Conservation (phyloP, 2,329 filamentous ascomycete genomes). For the Stachybotrys chlorohalonatus region DNA sequence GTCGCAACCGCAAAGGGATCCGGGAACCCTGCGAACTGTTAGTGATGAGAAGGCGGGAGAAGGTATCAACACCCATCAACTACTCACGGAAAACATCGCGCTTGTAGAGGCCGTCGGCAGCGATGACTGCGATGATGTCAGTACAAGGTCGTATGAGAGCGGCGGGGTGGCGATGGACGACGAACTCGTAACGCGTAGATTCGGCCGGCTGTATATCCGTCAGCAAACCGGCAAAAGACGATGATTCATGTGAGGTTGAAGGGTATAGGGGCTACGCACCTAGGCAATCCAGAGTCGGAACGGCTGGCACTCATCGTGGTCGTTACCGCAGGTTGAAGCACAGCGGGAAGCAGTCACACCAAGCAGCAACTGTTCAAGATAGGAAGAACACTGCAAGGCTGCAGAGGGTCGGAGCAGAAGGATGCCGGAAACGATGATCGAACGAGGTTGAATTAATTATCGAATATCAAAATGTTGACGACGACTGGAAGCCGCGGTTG, state of each 20-base stretch:
- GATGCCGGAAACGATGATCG: not conserved
- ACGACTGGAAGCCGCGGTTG: conserved; percentile 8
- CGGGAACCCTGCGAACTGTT: conserved; percentile 62
- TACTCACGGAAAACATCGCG: conserved; percentile 95
- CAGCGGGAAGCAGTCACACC: conserved; percentile 14
- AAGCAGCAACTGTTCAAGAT: conserved; percentile 5
- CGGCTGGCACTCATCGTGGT: conserved; percentile 22
- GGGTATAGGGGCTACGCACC: conserved; percentile 16
- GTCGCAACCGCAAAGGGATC: conserved; percentile 97
- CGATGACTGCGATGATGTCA: conserved; percentile 67
- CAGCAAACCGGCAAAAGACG: conserved; percentile 15
- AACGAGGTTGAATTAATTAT: not conserved
- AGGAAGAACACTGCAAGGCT: not conserved
- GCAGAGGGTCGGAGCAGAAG: not conserved
- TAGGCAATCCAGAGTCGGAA: conserved; percentile 25
- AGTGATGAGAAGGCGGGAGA: not conserved
- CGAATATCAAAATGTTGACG: not conserved
- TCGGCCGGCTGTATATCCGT: conserved; percentile 54
- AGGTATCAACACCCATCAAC: not conserved
- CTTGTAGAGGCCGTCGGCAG: conserved; percentile 96
- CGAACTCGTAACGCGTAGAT: conserved; percentile 89
- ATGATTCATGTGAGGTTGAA: conserved; percentile 1
- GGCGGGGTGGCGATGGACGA: conserved; percentile 13
- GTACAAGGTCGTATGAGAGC: conserved; percentile 13
- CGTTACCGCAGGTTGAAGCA: conserved; percentile 14